Percentiles rank a stretch among this genome's conserved stretches.
Evolutionary conservation across 192 early-diverging fungal genomes (phyloP).

Genomic region (Coemansia asiatica): DNA sequence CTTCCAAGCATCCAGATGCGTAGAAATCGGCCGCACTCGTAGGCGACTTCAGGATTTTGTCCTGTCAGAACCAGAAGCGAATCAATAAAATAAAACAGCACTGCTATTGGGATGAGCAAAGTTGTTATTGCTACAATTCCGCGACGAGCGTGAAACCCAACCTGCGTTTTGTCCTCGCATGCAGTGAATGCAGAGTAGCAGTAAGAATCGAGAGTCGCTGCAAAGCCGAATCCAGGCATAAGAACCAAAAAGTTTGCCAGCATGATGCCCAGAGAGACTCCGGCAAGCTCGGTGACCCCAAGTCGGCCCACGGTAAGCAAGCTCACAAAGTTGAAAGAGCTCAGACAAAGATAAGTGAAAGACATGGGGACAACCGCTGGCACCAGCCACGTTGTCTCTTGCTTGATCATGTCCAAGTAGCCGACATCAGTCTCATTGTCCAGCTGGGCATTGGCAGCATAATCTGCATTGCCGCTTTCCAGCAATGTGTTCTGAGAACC

Average conservation of each 20-base stretch:
- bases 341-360: slow-evolving; percentile 66
- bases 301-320: slow-evolving; percentile 66
- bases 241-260: slow-evolving; percentile 68
- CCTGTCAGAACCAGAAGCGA: slow-evolving; percentile 65
- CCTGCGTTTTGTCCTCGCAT: slow-evolving; percentile 40
- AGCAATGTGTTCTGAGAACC: not conserved
- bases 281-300: slow-evolving; percentile 65
- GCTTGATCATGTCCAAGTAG: slow-evolving; percentile 20
- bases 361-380: slow-evolving; percentile 55
- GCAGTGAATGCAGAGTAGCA: slow-evolving; percentile 45
- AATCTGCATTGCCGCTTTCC: not conserved
- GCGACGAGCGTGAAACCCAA: slow-evolving; percentile 47
- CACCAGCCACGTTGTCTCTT: slow-evolving; percentile 37
- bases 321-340: slow-evolving; percentile 64
- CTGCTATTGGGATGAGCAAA: slow-evolving; percentile 24
- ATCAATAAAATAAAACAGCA: slow-evolving; percentile 51
- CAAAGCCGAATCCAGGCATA: slow-evolving; percentile 66
- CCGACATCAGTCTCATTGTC: slow-evolving; percentile 22
- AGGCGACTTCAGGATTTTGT: slow-evolving; percentile 74
- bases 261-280: slow-evolving; percentile 67
- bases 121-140: slow-evolving; percentile 38
- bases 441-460: not conserved
- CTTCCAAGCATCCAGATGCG: slow-evolving; percentile 69
- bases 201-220: slow-evolving; percentile 52
- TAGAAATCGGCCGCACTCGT: slow-evolving; percentile 68